Percentiles rank a stretch among this genome's conserved stretches.
phyloP scores from a whole-genome alignment of 2,329 filamentous ascomycete genomes.

The Cryphonectria naterciae region DNA sequence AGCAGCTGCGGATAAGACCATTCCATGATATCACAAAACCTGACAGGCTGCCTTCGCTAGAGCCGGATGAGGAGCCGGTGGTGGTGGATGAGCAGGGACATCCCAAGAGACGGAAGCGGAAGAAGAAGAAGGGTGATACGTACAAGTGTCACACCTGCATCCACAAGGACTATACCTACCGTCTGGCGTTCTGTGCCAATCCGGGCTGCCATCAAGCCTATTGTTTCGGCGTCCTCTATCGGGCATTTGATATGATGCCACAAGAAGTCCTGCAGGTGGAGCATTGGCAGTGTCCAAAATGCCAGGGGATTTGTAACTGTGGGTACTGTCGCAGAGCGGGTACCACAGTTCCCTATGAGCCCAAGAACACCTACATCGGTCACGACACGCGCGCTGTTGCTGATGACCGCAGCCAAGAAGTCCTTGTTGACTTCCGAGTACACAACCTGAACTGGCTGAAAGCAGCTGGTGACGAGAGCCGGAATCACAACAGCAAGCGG shows the following conservation, averaged over 20 bases:
- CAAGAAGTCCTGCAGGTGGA: slow-evolving; percentile 78
- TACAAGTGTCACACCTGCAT: slow-evolving; percentile 81
- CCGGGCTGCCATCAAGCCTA: slow-evolving; percentile 74
- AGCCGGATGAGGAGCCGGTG: slow-evolving; percentile 55
- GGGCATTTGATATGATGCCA: slow-evolving; percentile 89
- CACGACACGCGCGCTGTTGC: slow-evolving; percentile 91
- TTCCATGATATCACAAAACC: slow-evolving; percentile 80
- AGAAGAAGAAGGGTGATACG: slow-evolving; percentile 58
- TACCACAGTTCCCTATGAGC: slow-evolving; percentile 78
- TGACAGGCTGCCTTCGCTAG: slow-evolving; percentile 51
- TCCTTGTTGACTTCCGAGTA: slow-evolving; percentile 84
- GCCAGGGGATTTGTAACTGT: slow-evolving; percentile 84
- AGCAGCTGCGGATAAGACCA: slow-evolving; percentile 77
- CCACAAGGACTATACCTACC: slow-evolving; percentile 80
- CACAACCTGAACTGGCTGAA: slow-evolving; percentile 87
- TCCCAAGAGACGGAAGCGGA: slow-evolving; percentile 62
- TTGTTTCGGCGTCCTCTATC: slow-evolving; percentile 91
- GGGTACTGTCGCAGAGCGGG: slow-evolving; percentile 70
- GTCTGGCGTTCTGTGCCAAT: slow-evolving; percentile 77
- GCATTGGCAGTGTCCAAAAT: slow-evolving; percentile 88
- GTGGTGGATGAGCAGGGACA: slow-evolving; percentile 67
- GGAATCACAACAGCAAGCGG: slow-evolving; percentile 59
- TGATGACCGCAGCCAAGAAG: slow-evolving; percentile 88
- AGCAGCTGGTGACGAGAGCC: slow-evolving; percentile 59
- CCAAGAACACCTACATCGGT: slow-evolving; percentile 84